These are phyloP conservation scores for Pseudevernia furfuracea DNA, from an alignment of 495 filamentous ascomycete genomes.

Conservation along the genomic window DNA sequence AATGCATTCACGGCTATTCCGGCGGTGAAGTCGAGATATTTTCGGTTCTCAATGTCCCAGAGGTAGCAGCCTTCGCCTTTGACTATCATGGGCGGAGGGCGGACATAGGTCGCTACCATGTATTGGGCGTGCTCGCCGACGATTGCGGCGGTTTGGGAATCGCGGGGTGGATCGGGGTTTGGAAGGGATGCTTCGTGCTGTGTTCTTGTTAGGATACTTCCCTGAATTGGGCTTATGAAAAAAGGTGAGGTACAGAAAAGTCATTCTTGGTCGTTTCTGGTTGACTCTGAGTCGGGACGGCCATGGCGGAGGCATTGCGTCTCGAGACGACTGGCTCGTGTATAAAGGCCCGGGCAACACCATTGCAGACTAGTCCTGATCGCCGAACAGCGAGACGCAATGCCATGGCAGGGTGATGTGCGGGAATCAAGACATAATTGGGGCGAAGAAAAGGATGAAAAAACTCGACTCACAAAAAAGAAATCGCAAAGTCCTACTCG, in stretches of 20 bases:
- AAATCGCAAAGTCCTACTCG: background rate
- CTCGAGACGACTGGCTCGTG: background rate
- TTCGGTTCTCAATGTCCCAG: slow-evolving; percentile 81
- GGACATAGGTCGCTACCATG: slow-evolving; percentile 93
- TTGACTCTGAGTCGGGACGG: slow-evolving; percentile 24
- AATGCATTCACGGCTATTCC: slow-evolving; percentile 93
- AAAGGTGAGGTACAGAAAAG: slow-evolving; percentile 10
- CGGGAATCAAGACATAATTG: background rate
- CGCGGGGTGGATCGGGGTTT: slow-evolving; percentile 67
- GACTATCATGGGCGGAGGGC: slow-evolving; percentile 83
- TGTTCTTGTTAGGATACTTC: background rate
- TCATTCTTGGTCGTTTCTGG: slow-evolving; percentile 16
- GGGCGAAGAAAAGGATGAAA: background rate
- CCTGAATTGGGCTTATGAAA: too few relatives aligned
- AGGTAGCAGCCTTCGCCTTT: slow-evolving; percentile 79
- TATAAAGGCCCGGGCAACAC: background rate
- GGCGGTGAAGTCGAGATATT: slow-evolving; percentile 88
- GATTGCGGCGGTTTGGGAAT: slow-evolving; percentile 69
- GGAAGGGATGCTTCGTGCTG: slow-evolving; percentile 59
- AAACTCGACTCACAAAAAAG: background rate
- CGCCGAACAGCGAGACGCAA: slow-evolving; percentile 4
- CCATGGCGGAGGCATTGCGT: slow-evolving; percentile 27
- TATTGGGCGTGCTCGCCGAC: slow-evolving; percentile 65
- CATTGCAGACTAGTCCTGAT: slow-evolving; percentile 1
- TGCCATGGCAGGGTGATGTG: slow-evolving; percentile 2